Evolutionary conservation across 495 filamentous ascomycete genomes (phyloP).

Genomic region (Amniculicola lignicola): DNA sequence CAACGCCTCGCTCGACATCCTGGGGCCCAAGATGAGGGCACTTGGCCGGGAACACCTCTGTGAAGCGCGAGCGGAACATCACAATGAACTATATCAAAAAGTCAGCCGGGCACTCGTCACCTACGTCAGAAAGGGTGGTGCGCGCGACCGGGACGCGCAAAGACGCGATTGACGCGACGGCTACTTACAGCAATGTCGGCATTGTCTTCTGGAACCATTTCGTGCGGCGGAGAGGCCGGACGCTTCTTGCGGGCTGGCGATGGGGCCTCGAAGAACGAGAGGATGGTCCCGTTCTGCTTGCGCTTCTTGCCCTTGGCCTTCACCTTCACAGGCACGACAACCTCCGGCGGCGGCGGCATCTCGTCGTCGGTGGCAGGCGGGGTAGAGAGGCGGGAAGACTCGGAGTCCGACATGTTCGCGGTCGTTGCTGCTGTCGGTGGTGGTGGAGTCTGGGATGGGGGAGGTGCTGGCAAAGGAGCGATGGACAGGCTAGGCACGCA

Average conservation of each 20-base stretch:
- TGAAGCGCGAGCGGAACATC: constrained; percentile 93
- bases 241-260: constrained; percentile 69
- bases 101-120: constrained; percentile 9
- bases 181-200: constrained; percentile 78
- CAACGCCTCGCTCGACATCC: constrained; percentile 84
- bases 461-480: constrained; percentile 8
- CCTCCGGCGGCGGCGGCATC: constrained; percentile 19
- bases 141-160: constrained; percentile 35
- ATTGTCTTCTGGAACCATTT: constrained; percentile 84
- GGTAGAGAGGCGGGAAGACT: constrained; percentile 33
- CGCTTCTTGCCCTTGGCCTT: constrained; percentile 16
- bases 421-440: constrained; percentile 10
- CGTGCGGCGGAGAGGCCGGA: constrained; percentile 80
- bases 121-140: constrained; percentile 14
- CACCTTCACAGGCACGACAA: constrained; percentile 9
- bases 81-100: constrained; percentile 74
- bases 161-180: constrained; percentile 34
- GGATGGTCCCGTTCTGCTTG: constrained; percentile 31
- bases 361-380: constrained; percentile 35
- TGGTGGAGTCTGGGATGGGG: background rate
- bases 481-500: constrained; percentile 16
- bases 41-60: constrained; percentile 80
- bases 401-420: constrained; percentile 30
- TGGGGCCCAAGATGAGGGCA: constrained; percentile 87
- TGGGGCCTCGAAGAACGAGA: constrained; percentile 47